phyloP scores from a whole-genome alignment of 139 green algal genomes.

The Yamagishiella unicocca region DNA sequence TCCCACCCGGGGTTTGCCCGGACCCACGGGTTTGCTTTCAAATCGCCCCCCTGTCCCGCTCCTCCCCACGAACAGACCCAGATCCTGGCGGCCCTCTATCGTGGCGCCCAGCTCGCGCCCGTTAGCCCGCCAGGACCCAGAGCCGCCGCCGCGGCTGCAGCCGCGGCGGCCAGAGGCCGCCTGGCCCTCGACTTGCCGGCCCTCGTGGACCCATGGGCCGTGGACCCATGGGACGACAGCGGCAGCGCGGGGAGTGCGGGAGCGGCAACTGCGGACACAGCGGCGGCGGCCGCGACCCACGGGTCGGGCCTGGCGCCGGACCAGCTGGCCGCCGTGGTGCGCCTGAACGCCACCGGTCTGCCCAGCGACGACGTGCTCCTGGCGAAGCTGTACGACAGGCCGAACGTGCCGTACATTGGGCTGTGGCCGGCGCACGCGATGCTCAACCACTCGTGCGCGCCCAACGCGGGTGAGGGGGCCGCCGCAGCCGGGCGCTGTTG shows the following conservation, averaged over 20 bases:
- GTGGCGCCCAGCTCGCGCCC: not conserved
- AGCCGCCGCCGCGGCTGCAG: not conserved
- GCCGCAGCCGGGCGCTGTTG: too few species aligned
- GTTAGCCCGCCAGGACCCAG: not conserved
- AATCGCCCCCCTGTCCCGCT: not conserved
- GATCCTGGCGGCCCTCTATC: not conserved
- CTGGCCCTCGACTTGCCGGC: not conserved
- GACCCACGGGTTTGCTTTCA: too few species aligned
- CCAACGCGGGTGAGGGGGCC: slow-evolving; percentile 22
- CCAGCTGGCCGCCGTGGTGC: slow-evolving; percentile 16
- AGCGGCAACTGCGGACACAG: not conserved
- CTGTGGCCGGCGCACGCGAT: slow-evolving; percentile 40
- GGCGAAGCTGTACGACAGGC: slow-evolving; percentile 19
- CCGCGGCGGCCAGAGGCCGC: not conserved
- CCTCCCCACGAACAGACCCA: not conserved
- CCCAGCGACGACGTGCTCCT: slow-evolving; percentile 26
- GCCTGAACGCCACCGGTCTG: slow-evolving; percentile 18
- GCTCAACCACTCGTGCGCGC: slow-evolving; percentile 42
- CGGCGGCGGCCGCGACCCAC: not conserved
- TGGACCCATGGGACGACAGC: slow-evolving; percentile 9
- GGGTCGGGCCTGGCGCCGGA: not conserved
- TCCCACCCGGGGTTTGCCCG: too few species aligned
- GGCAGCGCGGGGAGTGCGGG: not conserved
- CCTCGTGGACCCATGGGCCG: slow-evolving; percentile 11
- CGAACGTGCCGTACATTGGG: slow-evolving; percentile 11